phyloP scores from a whole-genome alignment of 2,329 filamentous ascomycete genomes.

The Fusarium sp. region DNA sequence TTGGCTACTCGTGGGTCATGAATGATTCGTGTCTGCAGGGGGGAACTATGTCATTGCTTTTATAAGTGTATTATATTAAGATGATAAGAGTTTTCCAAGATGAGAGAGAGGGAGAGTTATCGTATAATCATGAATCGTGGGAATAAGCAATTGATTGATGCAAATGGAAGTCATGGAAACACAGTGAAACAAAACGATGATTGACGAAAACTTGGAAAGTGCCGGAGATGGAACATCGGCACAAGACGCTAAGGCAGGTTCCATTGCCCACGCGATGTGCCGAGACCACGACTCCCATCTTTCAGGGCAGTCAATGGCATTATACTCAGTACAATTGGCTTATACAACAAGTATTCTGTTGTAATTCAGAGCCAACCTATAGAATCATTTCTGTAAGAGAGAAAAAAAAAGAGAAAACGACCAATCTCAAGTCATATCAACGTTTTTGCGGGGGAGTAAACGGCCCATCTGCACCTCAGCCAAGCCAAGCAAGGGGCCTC shows the following conservation, averaged over 20 bases:
- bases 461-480: neutral
- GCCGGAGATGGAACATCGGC: conserved; percentile 1
- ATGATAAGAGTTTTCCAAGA: neutral
- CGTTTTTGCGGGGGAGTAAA: no score
- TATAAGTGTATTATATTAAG: neutral
- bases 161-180: neutral
- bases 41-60: conserved; percentile 6
- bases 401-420: no score
- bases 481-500: neutral
- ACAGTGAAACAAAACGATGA: neutral
- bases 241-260: conserved; percentile 29
- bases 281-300: neutral
- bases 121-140: neutral
- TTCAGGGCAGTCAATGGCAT: neutral
- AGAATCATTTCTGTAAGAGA: no score
- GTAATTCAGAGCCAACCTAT: no score
- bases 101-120: neutral
- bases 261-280: conserved; percentile 4
- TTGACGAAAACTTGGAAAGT: conserved; percentile 14
- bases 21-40: conserved; percentile 1
- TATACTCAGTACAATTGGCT: neutral
- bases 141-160: conserved; percentile 9
- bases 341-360: neutral
- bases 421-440: no score
- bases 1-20: conserved; percentile 22